phyloP scores from a whole-genome alignment of 129 eudicot genomes.

The Helichrysum umbraculigerum region DNA sequence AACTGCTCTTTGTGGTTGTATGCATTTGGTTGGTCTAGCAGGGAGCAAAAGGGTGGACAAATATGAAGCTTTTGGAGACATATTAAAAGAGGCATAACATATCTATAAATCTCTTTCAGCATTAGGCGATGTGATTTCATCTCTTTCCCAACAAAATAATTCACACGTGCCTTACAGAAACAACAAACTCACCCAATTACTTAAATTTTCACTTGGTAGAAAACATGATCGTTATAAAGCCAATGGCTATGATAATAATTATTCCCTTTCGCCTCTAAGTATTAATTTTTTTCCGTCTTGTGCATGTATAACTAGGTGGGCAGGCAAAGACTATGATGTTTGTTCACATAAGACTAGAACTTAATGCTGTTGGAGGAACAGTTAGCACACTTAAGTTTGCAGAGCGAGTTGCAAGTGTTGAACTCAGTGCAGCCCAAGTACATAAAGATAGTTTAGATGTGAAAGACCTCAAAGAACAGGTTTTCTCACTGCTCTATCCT shows the following conservation, averaged over 20 bases:
- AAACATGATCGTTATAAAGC: slow-evolving; percentile 12
- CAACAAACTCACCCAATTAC: slow-evolving; percentile 95
- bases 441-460: slow-evolving; percentile 82
- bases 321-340: slow-evolving; percentile 99
- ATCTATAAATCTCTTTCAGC: slow-evolving; percentile 93
- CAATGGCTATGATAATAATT: neutral
- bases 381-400: slow-evolving; percentile 98
- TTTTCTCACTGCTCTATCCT: slow-evolving; percentile 25
- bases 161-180: slow-evolving; percentile 93
- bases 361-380: slow-evolving; percentile 94
- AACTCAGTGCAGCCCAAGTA: slow-evolving; percentile 96
- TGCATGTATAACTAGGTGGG: slow-evolving; percentile 58
- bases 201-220: slow-evolving; percentile 96
- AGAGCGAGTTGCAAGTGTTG: slow-evolving; percentile 95
- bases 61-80: slow-evolving; percentile 94
- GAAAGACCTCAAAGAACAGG: slow-evolving; percentile 98
- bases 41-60: slow-evolving; percentile 98
- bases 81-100: slow-evolving; percentile 96
- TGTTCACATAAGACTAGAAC: slow-evolving; percentile 98
- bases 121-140: slow-evolving; percentile 89
- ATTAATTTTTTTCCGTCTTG: slow-evolving; percentile 3
- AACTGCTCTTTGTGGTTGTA: slow-evolving; percentile 78
- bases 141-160: slow-evolving; percentile 92
- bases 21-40: slow-evolving; percentile 98
- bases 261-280: slow-evolving; percentile 19